Conservation (phyloP, 768 basidiomycete genomes). For the Xerocomus brunneocitrinus region DNA sequence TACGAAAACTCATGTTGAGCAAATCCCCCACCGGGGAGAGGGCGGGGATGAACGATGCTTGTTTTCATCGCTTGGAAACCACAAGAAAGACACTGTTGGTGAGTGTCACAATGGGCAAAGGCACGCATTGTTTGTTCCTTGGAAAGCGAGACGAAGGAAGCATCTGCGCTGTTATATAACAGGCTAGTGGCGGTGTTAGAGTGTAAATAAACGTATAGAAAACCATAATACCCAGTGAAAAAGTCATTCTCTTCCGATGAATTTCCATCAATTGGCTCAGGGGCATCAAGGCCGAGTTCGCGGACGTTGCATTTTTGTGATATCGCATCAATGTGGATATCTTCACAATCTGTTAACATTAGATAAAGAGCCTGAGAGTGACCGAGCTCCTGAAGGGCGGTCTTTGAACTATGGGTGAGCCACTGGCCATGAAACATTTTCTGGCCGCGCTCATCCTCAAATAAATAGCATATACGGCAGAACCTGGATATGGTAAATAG, state of each 20-base stretch:
- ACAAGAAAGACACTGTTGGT: constrained; percentile 50
- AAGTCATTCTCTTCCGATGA: constrained; percentile 43
- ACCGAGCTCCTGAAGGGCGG: constrained; percentile 59
- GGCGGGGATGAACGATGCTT: constrained; percentile 19
- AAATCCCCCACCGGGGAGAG: constrained; percentile 33
- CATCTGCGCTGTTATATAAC: constrained; percentile 45
- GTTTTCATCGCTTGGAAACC: constrained; percentile 31
- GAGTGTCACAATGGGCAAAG: constrained; percentile 27
- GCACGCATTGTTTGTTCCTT: constrained; percentile 27
- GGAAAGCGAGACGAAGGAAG: constrained; percentile 45
- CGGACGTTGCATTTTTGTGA: constrained; percentile 53
- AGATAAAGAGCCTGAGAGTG: constrained; percentile 59
- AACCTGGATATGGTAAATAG: constrained; percentile 46
- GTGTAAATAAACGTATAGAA: not conserved
- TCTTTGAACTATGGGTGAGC: constrained; percentile 61
- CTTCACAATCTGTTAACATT: constrained; percentile 50
- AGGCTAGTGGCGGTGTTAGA: constrained; percentile 33
- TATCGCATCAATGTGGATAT: constrained; percentile 52
- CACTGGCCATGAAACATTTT: constrained; percentile 71
- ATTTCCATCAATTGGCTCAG: constrained; percentile 45
- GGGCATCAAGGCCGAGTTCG: constrained; percentile 37
- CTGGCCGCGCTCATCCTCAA: constrained; percentile 34
- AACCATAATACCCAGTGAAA: constrained; percentile 46
- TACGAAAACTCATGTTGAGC: constrained; percentile 43
- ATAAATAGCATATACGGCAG: constrained; percentile 62